Base-by-base conservation (phyloP, 768 basidiomycete genomes). In the Scleroderma bovista region DNA sequence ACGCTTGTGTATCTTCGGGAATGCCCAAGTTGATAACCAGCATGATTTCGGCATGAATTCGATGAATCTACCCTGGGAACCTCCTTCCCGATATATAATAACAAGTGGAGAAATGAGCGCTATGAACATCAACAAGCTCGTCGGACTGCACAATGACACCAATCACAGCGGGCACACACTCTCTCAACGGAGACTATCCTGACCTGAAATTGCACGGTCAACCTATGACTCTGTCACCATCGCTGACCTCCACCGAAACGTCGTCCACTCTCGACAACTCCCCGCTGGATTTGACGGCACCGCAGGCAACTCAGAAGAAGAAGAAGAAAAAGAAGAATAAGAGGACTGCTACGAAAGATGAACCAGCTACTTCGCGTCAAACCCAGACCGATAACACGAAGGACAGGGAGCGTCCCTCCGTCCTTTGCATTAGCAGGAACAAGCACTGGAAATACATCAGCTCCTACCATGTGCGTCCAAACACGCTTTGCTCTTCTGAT, bases 371-470 rank as follows among this genome's bases (percentile, higher is more conserved):
- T 43, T 56, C 61, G 24, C 56, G 60, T 16, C 72, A 67, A 51
- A 48, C 64, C 31, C 58, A 63, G 46, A 63, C 60, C 19, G 58
- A 57, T 40, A 62, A 56, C 23, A 70, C 73, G 29, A 67, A 68
- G 24, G 77, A 78, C 24, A 70, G 68, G 40, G 65, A 71, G 32
- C 78, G 78, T 40, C 80, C 80, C 15, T 76, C 84, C 1, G 80
- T 86, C 32, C 76, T 93, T 3, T 88, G 86, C 64, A 93, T 94
- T 59, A 89, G 86, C 69, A 79, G 92, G 57, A 93, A 93, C 72
- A 94, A 94, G 66, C 92, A 94, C 60, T 93, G 91, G 92, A 81
- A 84, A 24, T 93, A 92, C 60, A 93, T 93, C 69, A 90, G 87
- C 68, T 90, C 90, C 20, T 92, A 88, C 65, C 88, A 91, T 65